phyloP scores from a whole-genome alignment of 1,284 basidiomycete species.

The Cystobasidium slooffiae region DNA sequence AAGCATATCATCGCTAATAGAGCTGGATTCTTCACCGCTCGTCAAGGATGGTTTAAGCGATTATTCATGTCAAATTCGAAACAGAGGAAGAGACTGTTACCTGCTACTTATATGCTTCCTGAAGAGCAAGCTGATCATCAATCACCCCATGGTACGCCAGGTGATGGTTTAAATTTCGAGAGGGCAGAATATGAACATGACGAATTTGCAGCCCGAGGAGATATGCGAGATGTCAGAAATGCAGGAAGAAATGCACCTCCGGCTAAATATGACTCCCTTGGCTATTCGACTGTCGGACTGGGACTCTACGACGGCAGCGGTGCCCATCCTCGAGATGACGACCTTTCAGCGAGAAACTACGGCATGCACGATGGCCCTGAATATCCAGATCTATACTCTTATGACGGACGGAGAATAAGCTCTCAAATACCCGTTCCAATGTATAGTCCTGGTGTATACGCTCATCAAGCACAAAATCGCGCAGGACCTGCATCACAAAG shows the following conservation, averaged over 20 bases:
- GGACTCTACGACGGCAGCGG: constrained; percentile 16
- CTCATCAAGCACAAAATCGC: neutral
- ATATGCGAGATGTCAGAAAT: neutral
- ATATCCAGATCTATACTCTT: neutral
- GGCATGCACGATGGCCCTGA: neutral
- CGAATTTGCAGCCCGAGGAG: neutral
- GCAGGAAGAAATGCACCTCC: neutral
- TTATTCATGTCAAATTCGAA: constrained; percentile 10
- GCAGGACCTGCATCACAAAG: neutral
- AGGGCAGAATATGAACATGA: neutral
- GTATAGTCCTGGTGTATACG: constrained; percentile 2
- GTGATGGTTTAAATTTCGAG: no score
- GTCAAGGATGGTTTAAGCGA: constrained; percentile 11
- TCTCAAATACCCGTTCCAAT: neutral
- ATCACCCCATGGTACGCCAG: no score
- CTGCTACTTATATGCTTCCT: constrained; percentile 31
- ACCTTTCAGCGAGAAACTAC: neutral
- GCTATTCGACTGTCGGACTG: constrained; percentile 13
- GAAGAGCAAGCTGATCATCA: constrained; percentile 3
- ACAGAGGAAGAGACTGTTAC: neutral
- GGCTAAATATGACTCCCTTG: constrained; percentile 30
- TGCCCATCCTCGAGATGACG: neutral
- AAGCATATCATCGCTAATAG: neutral
- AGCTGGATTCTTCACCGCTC: constrained; percentile 10
- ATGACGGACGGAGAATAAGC: constrained; percentile 1